These are phyloP conservation scores for Xeromyces bisporus DNA, from an alignment of 495 filamentous ascomycete species.

Conservation along the genomic window DNA sequence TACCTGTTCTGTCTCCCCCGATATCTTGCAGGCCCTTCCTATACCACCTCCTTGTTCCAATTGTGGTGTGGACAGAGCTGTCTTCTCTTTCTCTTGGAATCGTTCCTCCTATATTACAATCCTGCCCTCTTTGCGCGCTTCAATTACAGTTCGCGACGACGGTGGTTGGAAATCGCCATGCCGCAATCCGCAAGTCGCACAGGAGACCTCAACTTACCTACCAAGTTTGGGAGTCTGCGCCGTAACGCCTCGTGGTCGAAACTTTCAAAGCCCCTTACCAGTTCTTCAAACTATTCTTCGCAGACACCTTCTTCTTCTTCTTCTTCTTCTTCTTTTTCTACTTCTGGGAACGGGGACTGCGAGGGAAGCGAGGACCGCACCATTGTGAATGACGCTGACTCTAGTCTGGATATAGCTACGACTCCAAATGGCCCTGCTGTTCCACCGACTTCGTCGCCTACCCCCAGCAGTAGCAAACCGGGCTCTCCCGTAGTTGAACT, in stretches of 20 bases:
- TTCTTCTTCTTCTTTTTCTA: too few species aligned
- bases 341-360: too few species aligned
- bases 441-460: constrained; percentile 13
- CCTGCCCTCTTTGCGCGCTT: not conserved
- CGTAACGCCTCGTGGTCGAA: constrained; percentile 1
- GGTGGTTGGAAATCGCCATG: constrained; percentile 4
- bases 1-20: too few species aligned
- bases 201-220: constrained; percentile 6
- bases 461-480: constrained; percentile 34
- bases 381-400: constrained; percentile 15
- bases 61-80: too few species aligned
- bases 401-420: constrained; percentile 13
- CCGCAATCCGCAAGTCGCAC: constrained; percentile 5
- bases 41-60: not conserved
- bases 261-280: constrained; percentile 5
- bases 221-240: constrained; percentile 2
- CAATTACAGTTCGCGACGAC: not conserved
- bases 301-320: not conserved
- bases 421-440: constrained; percentile 19
- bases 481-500: constrained; percentile 41
- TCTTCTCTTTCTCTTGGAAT: too few species aligned
- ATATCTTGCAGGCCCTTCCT: constrained; percentile 1
- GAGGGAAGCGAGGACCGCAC: constrained; percentile 4
- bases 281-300: constrained; percentile 5
- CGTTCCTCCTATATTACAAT: not conserved